Evolutionary conservation across 1,284 basidiomycete genomes (phyloP).

Genomic region (Mycena citricolor): DNA sequence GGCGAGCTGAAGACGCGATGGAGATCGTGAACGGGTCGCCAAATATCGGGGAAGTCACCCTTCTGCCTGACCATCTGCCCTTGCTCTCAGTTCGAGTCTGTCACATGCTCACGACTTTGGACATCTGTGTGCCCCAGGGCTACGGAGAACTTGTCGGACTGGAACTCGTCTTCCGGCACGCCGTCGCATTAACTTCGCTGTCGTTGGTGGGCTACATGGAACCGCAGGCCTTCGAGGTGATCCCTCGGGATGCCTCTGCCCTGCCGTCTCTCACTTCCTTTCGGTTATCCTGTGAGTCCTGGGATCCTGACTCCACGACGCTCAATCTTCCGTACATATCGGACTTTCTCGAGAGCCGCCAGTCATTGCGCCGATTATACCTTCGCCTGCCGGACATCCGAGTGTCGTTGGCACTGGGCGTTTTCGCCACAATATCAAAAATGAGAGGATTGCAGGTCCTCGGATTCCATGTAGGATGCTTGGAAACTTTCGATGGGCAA

Average conservation of each 20-base stretch:
- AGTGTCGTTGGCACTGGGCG: conserved; percentile 18
- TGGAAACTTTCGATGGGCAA: conserved; percentile 24
- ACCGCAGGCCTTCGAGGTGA: conserved; percentile 26
- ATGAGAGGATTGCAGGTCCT: conserved; percentile 32
- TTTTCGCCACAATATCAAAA: conserved; percentile 27
- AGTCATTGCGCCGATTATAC: conserved; percentile 29
- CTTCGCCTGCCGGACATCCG: conserved; percentile 30
- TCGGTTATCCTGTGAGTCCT: conserved; percentile 32
- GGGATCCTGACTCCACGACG: conserved; percentile 15
- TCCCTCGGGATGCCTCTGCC: conserved; percentile 28
- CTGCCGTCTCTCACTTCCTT: conserved; percentile 35
- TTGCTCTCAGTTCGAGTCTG: conserved; percentile 36
- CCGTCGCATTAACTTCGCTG: conserved; percentile 33
- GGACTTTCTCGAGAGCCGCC: conserved; percentile 29
- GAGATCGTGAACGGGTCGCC: conserved; percentile 26
- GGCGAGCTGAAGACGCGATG: conserved; percentile 25
- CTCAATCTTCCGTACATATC: conserved; percentile 20
- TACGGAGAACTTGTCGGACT: conserved; percentile 30
- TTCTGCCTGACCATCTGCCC: conserved; percentile 32
- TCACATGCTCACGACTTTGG: conserved; percentile 32
- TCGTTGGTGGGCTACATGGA: conserved; percentile 33
- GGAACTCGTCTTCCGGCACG: conserved; percentile 37
- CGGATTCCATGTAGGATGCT: conserved; percentile 36
- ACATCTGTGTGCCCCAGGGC: conserved; percentile 32
- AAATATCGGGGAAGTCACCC: conserved; percentile 29